phyloP scores from a whole-genome alignment of 495 filamentous ascomycete genomes.

The Pyrenula aspistea region DNA sequence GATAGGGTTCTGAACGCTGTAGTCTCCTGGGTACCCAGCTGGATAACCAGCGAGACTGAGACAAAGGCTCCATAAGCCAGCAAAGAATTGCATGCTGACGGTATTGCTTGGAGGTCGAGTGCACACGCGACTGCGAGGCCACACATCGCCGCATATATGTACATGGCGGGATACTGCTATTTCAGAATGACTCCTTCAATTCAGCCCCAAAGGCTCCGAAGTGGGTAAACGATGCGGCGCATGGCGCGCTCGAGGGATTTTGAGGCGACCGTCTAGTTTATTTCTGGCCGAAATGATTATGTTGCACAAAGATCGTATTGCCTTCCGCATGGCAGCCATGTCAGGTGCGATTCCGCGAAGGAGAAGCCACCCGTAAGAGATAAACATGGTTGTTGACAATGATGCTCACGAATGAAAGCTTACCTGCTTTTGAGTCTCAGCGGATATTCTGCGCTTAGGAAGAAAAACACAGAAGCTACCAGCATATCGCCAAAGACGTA shows the following conservation, averaged over 20 bases:
- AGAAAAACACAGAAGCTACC: too few species aligned
- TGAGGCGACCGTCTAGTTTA: too few species aligned
- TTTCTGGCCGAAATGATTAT: too few species aligned
- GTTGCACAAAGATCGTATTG: neutral
- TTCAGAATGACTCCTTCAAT: neutral
- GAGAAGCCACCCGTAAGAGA: too few species aligned
- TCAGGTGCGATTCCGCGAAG: too few species aligned
- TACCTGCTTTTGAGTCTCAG: too few species aligned
- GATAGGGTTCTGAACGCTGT: neutral
- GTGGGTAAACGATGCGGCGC: neutral
- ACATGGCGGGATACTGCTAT: neutral
- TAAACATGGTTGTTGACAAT: too few species aligned
- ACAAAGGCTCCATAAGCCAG: neutral
- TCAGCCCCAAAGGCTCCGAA: neutral
- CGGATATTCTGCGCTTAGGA: too few species aligned
- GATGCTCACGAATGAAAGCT: too few species aligned
- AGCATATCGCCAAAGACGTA: too few species aligned
- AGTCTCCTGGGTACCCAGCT: neutral
- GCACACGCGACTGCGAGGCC: neutral
- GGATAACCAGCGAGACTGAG: neutral
- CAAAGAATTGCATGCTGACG: neutral
- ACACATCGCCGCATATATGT: neutral
- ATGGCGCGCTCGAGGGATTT: too few species aligned
- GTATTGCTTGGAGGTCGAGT: neutral
- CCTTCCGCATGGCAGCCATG: neutral